phyloP scores from a whole-genome alignment of 495 filamentous ascomycete species.

The Talaromyces stipitatus region DNA sequence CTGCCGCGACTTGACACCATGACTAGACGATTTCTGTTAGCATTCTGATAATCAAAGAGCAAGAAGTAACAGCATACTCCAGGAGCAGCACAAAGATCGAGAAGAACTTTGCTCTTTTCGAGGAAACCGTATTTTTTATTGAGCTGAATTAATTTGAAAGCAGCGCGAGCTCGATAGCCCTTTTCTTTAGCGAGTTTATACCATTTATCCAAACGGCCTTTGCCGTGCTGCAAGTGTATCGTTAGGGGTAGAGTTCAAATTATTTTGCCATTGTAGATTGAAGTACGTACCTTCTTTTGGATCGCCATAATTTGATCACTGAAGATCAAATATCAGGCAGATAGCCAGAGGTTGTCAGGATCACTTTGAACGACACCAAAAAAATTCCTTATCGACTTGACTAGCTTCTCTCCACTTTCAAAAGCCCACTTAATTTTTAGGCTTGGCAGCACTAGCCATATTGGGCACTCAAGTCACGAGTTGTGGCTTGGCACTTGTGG shows the following conservation, averaged over 20 bases:
- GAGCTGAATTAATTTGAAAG: slow-evolving; percentile 97
- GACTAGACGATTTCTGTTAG: slow-evolving; percentile 40
- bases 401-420: slow-evolving; percentile 2
- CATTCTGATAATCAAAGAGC: background rate
- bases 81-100: slow-evolving; percentile 96
- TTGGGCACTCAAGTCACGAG: background rate
- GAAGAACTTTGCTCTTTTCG: slow-evolving; percentile 87
- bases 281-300: slow-evolving; percentile 71
- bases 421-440: background rate
- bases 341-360: background rate
- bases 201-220: slow-evolving; percentile 99
- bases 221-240: slow-evolving; percentile 59
- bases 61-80: slow-evolving; percentile 53
- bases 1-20: slow-evolving; percentile 97
- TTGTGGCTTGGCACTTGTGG: background rate
- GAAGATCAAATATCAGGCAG: background rate
- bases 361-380: background rate
- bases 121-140: slow-evolving; percentile 99
- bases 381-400: slow-evolving; percentile 7
- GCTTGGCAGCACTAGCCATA: background rate
- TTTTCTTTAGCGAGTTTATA: slow-evolving; percentile 96
- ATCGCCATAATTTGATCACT: slow-evolving; percentile 64
- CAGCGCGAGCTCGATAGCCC: slow-evolving; percentile 90
- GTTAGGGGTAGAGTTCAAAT: background rate
- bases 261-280: background rate